Base-by-base conservation (phyloP, 768 basidiomycete genomes). In the Tulasnella sp. region DNA sequence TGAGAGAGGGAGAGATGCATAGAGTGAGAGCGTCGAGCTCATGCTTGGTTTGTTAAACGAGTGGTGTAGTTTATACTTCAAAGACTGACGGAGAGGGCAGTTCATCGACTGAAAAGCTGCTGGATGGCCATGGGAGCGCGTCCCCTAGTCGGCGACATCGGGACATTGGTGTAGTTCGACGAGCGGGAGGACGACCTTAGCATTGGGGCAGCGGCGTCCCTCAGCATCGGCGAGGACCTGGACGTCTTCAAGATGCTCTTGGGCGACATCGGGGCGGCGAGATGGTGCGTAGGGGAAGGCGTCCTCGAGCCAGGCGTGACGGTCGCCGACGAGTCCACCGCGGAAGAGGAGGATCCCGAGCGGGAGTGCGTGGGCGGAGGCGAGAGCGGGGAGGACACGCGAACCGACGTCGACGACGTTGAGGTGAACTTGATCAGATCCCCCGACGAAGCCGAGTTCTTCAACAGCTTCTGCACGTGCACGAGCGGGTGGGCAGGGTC, bases 161-260 rank as follows among this genome's bases (percentile, higher is more conserved):
- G 47, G n/a, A 19, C 14, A 26, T 22, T 47, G 44, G 19, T 16
- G 44, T 47, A 19, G n/a, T 19, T 8, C 19, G 42, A 44, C 42
- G 42, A 44, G 16, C 42, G 14, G 16, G 42, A 44, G n/a, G 42
- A 44, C 7, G 47, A 52, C 47, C 47, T 52, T 7, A 26, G 47
- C n/a, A 52, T 26, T 19, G 66, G 66, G 3, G 66, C 35, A 29
- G 37, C 19, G 3, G 63, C 3, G n/a, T 35, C 32, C 16, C 32
- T 14, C 11, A 69, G 68, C 7, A 42, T 22, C 0, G 68, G 68
- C n/a, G 39, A 32, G 0, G 68, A 69, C 9, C 36, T 41, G 7
- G 68, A 69, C 1, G 68, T 40, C 34, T 69, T 69, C 41, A 69
- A 42, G 47, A 69, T 69, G 68, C 68, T 59, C 41, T 59, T 44